Evolutionary conservation across 2,329 filamentous ascomycete species (phyloP), one percentile per base, ranked within the genome.

Genomic region (Verticillium dahliae): DNA sequence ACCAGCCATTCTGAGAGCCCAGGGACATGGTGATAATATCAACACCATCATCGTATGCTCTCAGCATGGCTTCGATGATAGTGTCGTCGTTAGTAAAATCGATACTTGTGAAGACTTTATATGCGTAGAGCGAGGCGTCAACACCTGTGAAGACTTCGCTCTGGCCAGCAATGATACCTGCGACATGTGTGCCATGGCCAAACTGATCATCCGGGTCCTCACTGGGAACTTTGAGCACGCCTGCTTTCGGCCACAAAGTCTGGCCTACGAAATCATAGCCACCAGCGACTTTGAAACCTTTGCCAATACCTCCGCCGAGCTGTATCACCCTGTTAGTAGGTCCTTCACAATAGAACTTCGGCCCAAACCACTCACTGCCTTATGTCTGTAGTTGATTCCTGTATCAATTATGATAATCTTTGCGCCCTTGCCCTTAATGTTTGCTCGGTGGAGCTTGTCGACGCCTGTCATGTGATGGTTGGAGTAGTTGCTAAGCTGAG

Each of bases 281-380:
- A 61, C 79, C 81, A 2, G 78, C 75, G 33, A 89, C 81, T 39
- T 87, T 74, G 66, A 81, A 87, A 11, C 79, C 83, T 0, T 76
- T 68, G 1, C 86, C 86, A 67, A 87, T 88, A 67, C 85, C 85
- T 45, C 84, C 84, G 35, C 86, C 86, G 0, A 89, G 79, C 33
- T n/a, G n/a, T n/a, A n/a, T n/a, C n/a, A n/a, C n/a, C n/a, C n/a
- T n/a, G n/a, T n/a, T n/a, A n/a, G n/a, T n/a, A n/a, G n/a, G n/a
- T n/a, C n/a, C n/a, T n/a, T n/a, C n/a, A n/a, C n/a, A n/a, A n/a
- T n/a, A n/a, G n/a, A n/a, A n/a, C n/a, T n/a, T n/a, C n/a, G n/a
- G n/a, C n/a, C n/a, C n/a, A n/a, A n/a, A n/a, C n/a, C n/a, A n/a
- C n/a, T n/a, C n/a, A n/a, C n/a, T n/a, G 84, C 83, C 1, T 85